Evolutionary conservation across 1,139 yeast species (phyloP), one percentile per base, ranked within the genome.

Genomic region (Trichomonascaceae sp.): DNA sequence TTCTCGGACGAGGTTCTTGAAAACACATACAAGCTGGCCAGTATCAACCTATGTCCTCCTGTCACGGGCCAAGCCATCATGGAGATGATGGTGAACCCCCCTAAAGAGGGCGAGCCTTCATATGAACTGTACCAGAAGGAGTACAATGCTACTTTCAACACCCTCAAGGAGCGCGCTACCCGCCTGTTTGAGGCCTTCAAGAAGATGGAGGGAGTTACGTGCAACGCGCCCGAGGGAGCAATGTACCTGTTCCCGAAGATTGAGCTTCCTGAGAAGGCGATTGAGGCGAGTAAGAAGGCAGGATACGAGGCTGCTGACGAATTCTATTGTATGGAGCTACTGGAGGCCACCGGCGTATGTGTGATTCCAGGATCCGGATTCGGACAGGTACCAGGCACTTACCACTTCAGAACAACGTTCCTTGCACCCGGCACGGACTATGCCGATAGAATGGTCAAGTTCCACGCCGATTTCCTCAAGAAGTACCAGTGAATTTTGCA

Each of bases 331-430:
- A 67, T 77, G 53, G 76, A 78, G 46, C 62, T 89, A 40, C 67
- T 89, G 44, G 89, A 87, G 46, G 57, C 60, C 36, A 85, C 98
- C n/a, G 99, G 98, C 47, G 85, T 89, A 42, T 92, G 98, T 59
- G 84, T 93, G 36, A 93, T 89, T 41, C 97, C 98, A 22, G 99
- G 98, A 28, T 75, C 85, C 29, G 98, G 98, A 2, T 92, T 89
- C 51, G 97, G 97, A 27, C 98, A 92, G 61, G 77, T 66, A 31
- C 75, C 75, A 33, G 93, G 81, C 16, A 84, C 96, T 6, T 80
- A 68, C 62, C 98, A 89, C 56, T 69, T 89, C 50, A 74, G 98
- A 65, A 89, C 98, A 3, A 89, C 98, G 2, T 89, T 89, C 64
- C 68, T 89, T 51, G 93, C 97, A 13, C 96, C 97, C 13, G 97